phyloP scores from a whole-genome alignment of 2,329 filamentous ascomycete genomes.

The Aureobasidium lini region DNA sequence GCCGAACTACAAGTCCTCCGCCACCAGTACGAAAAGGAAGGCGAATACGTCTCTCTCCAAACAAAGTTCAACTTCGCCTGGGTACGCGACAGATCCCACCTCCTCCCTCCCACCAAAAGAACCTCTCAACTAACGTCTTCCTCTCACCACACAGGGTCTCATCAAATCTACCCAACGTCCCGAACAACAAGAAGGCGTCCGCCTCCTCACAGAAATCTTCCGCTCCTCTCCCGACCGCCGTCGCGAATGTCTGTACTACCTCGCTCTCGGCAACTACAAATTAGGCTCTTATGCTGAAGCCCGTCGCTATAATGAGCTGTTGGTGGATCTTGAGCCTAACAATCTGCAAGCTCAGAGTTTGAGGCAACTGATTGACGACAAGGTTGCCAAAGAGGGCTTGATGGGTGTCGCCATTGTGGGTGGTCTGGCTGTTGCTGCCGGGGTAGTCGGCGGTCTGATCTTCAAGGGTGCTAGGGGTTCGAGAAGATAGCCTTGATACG shows the following conservation, averaged over 20 bases:
- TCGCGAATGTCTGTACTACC: constrained; percentile 96
- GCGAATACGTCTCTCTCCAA: constrained; percentile 91
- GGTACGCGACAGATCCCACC: constrained; percentile 46
- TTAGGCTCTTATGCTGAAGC: constrained; percentile 96
- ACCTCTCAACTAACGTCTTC: too few relatives aligned
- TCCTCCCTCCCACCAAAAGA: background rate
- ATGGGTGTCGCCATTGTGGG: constrained; percentile 93
- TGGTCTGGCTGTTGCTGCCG: constrained; percentile 83
- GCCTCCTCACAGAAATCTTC: constrained; percentile 93
- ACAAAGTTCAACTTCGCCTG: constrained; percentile 99
- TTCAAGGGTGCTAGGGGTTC: constrained; percentile 56
- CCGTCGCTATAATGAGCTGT: constrained; percentile 83
- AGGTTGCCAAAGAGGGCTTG: constrained; percentile 88
- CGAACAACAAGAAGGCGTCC: constrained; percentile 92
- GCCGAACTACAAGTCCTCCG: constrained; percentile 89
- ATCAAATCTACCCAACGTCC: constrained; percentile 81
- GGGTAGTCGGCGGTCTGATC: constrained; percentile 83
- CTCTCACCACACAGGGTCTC: constrained; percentile 56
- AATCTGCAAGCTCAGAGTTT: constrained; percentile 89
- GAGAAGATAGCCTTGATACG: background rate
- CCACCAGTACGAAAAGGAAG: constrained; percentile 93
- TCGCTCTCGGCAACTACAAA: constrained; percentile 96
- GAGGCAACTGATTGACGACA: constrained; percentile 84
- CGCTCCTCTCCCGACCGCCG: constrained; percentile 84
- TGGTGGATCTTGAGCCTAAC: constrained; percentile 82